phyloP scores from a whole-genome alignment of 2,329 filamentous ascomycete genomes.

The Diaporthe sp. region DNA sequence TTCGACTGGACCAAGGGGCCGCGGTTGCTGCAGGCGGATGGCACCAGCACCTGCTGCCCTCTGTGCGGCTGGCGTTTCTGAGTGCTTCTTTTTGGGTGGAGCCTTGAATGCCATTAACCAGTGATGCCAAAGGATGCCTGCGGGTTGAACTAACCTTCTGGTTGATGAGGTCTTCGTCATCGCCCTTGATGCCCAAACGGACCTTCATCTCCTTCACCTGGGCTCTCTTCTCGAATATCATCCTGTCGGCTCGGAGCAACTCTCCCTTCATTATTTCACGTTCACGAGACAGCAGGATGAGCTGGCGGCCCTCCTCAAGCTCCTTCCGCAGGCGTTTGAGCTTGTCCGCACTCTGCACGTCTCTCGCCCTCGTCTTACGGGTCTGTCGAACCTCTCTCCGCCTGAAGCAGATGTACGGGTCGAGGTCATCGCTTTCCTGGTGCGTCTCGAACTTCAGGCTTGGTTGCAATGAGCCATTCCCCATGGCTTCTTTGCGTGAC shows the following conservation, averaged over 20 bases:
- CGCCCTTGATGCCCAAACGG: slow-evolving; percentile 88
- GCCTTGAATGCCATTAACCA: slow-evolving; percentile 38
- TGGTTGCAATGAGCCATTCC: slow-evolving; percentile 82
- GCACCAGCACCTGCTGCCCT: slow-evolving; percentile 53
- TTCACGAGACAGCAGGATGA: slow-evolving; percentile 82
- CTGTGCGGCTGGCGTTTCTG: slow-evolving; percentile 70
- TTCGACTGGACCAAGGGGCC: slow-evolving; percentile 75
- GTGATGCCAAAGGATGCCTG: not conserved
- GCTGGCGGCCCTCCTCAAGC: slow-evolving; percentile 87
- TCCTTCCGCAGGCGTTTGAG: slow-evolving; percentile 92
- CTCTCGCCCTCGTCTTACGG: slow-evolving; percentile 92
- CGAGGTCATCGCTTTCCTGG: slow-evolving; percentile 93
- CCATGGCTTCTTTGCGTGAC: slow-evolving; percentile 73
- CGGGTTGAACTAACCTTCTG: slow-evolving; percentile 77
- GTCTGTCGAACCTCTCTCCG: slow-evolving; percentile 94
- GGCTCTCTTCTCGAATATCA: slow-evolving; percentile 85
- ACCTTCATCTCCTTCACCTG: slow-evolving; percentile 90
- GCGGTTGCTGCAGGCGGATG: slow-evolving; percentile 48
- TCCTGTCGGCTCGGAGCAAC: slow-evolving; percentile 79
- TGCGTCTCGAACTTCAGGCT: slow-evolving; percentile 94
- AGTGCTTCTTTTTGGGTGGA: slow-evolving; percentile 40
- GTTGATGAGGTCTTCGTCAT: slow-evolving; percentile 95
- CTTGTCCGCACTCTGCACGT: slow-evolving; percentile 95
- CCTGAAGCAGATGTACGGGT: slow-evolving; percentile 98
- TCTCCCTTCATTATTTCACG: slow-evolving; percentile 87